Conservation (phyloP, 306 rosid species). For the Vicia sativa region DNA sequence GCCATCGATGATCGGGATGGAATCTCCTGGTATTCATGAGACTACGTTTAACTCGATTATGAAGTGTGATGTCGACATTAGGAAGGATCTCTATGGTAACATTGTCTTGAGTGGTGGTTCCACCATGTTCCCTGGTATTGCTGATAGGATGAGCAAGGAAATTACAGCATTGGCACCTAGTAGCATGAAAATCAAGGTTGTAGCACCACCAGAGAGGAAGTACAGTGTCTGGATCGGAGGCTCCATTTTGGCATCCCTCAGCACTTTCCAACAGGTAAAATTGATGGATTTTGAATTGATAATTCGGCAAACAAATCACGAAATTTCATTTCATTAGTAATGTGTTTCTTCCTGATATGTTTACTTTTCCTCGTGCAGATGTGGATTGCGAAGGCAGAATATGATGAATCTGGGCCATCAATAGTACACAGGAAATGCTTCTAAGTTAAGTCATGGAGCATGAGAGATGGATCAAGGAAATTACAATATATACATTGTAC, state of each 20-base stretch:
- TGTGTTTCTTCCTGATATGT: constrained; percentile 25
- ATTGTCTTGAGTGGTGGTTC: constrained; percentile 66
- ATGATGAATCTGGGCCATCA: constrained; percentile 96
- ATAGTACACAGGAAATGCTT: constrained; percentile 99
- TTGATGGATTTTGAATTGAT: constrained; percentile 2
- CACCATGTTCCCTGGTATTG: constrained; percentile 62
- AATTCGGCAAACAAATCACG: background rate
- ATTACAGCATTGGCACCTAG: constrained; percentile 60
- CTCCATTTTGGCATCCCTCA: constrained; percentile 60
- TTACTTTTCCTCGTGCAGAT: constrained; percentile 55
- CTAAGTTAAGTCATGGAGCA: constrained; percentile 60
- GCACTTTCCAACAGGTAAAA: constrained; percentile 62
- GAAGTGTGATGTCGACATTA: constrained; percentile 59
- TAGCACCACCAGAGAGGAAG: constrained; percentile 62
- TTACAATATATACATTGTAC: constrained; percentile 51
- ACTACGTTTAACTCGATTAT: constrained; percentile 58
- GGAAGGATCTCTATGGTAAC: constrained; percentile 63
- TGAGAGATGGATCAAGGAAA: constrained; percentile 52
- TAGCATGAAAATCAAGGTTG: constrained; percentile 61
- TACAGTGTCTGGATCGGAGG: constrained; percentile 68
- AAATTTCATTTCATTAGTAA: constrained; percentile 1
- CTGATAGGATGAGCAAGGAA: constrained; percentile 65
- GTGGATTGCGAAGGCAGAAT: constrained; percentile 98
- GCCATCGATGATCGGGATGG: constrained; percentile 63
- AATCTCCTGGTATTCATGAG: constrained; percentile 57